Percentiles rank a stretch among this genome's conserved stretches.
phyloP scores from a whole-genome alignment of 202 grass and related monocot genomes.

The Dendrocalamus latiflorus region DNA sequence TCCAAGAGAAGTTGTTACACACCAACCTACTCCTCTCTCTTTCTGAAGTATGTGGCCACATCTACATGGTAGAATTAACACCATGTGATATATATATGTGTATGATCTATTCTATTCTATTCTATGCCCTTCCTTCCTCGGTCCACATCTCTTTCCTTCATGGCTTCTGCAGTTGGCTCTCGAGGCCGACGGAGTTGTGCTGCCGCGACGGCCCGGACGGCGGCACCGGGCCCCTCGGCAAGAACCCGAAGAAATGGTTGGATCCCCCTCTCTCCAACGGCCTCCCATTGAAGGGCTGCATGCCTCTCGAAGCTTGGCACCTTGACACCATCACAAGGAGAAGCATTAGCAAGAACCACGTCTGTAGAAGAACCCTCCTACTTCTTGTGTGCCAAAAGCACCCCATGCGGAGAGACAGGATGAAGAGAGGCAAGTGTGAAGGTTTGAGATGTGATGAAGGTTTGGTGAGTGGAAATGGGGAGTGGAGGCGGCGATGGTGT shows the following conservation, averaged over 20 bases:
- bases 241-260: slow-evolving; percentile 53
- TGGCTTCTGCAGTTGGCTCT: slow-evolving; percentile 39
- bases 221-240: slow-evolving; percentile 52
- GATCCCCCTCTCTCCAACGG: slow-evolving; percentile 29
- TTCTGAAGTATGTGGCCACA: neutral
- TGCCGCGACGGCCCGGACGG: slow-evolving; percentile 61
- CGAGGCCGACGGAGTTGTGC: slow-evolving; percentile 77
- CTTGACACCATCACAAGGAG: slow-evolving; percentile 6
- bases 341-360: slow-evolving; percentile 30
- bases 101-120: slow-evolving; percentile 13
- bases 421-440: neutral
- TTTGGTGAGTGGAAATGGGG: slow-evolving; percentile 23
- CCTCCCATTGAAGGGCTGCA: slow-evolving; percentile 51
- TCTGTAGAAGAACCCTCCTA: neutral
- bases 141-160: slow-evolving; percentile 15
- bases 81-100: neutral
- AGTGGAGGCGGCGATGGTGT: neutral
- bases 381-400: neutral
- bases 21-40: slow-evolving; percentile 19
- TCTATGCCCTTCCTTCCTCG: slow-evolving; percentile 3
- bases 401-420: neutral
- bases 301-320: slow-evolving; percentile 59
- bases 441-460: slow-evolving; percentile 5
- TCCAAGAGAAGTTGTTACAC: slow-evolving; percentile 12
- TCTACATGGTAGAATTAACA: slow-evolving; percentile 3